Evolutionary conservation across 139 green algal genomes (phyloP).

Genomic region (Zygnema circumcarinatum): DNA sequence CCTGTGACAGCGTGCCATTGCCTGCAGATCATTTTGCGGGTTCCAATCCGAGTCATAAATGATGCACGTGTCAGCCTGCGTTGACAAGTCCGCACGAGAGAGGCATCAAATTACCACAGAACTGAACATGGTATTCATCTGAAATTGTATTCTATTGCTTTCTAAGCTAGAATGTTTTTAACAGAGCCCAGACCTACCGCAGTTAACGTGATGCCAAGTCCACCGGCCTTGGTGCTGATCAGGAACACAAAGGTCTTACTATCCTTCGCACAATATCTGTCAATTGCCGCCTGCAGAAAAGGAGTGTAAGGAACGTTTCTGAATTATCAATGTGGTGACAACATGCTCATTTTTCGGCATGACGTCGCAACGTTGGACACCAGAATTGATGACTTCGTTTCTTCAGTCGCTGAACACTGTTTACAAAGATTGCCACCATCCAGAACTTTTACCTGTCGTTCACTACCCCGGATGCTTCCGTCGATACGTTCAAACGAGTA

Average conservation of each 20-base stretch:
- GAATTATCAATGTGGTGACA: neutral
- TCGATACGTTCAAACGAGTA: constrained; percentile 94
- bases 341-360: no score
- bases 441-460: constrained; percentile 80
- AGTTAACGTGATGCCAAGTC: constrained; percentile 96
- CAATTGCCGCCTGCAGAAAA: constrained; percentile 73
- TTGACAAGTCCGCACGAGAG: no score
- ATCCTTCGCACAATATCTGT: constrained; percentile 75
- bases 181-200: constrained; percentile 62
- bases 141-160: constrained; percentile 9
- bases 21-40: constrained; percentile 91
- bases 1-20: constrained; percentile 93
- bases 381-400: no score
- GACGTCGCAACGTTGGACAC: no score
- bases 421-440: no score
- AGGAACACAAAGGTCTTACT: constrained; percentile 60
- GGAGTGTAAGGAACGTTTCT: neutral
- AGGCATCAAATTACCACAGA: no score
- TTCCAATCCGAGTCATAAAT: constrained; percentile 97
- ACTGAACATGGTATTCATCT: no score
- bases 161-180: neutral
- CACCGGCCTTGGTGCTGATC: constrained; percentile 74
- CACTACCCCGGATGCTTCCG: constrained; percentile 95
- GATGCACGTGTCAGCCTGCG: constrained; percentile 86
- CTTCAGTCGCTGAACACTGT: no score